These are phyloP conservation scores for Ganoderma lucidum DNA, from an alignment of 1,284 basidiomycete genomes.

Conservation along the genomic window DNA sequence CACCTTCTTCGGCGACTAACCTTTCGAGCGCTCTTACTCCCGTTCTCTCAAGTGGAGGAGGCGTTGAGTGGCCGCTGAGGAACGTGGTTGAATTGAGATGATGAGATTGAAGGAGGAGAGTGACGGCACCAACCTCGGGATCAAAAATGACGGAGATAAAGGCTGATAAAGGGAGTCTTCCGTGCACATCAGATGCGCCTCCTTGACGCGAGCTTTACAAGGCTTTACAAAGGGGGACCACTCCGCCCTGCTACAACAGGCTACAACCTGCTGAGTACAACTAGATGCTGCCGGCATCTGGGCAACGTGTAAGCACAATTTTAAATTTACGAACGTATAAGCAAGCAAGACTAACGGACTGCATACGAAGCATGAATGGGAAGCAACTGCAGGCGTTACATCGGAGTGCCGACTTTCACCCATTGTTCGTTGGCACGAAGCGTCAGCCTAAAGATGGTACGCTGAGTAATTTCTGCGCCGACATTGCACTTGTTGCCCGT, in stretches of 20 bases:
- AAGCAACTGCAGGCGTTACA: not conserved
- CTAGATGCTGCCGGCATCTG: not conserved
- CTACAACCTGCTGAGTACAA: no score
- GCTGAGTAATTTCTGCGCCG: not conserved
- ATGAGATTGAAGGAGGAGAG: not conserved
- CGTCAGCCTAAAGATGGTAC: not conserved
- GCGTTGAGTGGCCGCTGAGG: not conserved
- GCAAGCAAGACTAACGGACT: not conserved
- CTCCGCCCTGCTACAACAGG: not conserved
- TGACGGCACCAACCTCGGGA: not conserved
- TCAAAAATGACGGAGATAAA: constrained; percentile 6
- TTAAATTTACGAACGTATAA: not conserved
- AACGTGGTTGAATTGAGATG: not conserved
- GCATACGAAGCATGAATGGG: not conserved
- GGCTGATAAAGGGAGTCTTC: constrained; percentile 1
- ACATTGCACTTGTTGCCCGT: not conserved
- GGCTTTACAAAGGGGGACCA: not conserved
- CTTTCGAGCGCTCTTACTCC: not conserved
- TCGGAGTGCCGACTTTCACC: not conserved
- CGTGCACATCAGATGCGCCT: constrained; percentile 1
- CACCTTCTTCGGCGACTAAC: not conserved
- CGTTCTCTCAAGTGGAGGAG: not conserved
- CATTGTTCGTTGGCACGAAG: no score
- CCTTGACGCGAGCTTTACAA: not conserved
- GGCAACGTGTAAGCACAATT: not conserved